Conservation (phyloP, 352 stramenopile genomes). For the Pythium vanterpoolii region DNA sequence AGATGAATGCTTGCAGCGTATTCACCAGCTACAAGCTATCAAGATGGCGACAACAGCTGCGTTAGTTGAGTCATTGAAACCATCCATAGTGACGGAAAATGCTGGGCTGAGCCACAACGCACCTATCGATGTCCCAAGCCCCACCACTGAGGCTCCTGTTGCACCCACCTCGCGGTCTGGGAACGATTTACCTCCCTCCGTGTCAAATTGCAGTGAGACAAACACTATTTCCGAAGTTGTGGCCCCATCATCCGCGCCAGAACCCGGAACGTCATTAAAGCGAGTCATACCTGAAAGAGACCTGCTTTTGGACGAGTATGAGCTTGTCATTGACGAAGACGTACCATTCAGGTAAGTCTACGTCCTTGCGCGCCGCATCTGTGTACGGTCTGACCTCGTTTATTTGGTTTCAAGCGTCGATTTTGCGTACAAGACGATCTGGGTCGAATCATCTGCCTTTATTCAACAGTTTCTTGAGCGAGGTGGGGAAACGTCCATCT, state of each 20-base stretch:
- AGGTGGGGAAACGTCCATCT: constrained; percentile 57
- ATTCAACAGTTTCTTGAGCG: constrained; percentile 38
- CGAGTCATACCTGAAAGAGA: constrained; percentile 44
- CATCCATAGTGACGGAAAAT: constrained; percentile 5
- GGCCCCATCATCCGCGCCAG: not conserved
- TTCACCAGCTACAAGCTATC: constrained; percentile 73
- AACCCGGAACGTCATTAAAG: not conserved
- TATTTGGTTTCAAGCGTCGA: constrained; percentile 41
- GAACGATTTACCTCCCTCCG: not conserved
- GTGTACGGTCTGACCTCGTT: not conserved
- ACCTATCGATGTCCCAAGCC: constrained; percentile 16
- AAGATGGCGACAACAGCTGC: constrained; percentile 66
- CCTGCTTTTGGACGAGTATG: constrained; percentile 56
- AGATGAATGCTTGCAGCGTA: constrained; percentile 81
- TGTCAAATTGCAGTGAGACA: not conserved
- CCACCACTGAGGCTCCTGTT: constrained; percentile 10
- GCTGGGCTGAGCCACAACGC: not conserved
- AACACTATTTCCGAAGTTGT: not conserved
- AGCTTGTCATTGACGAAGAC: constrained; percentile 71
- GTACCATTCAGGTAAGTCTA: constrained; percentile 58
- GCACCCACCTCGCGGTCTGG: not conserved
- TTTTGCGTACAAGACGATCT: constrained; percentile 54
- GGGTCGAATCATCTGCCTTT: constrained; percentile 59
- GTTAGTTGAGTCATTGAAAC: constrained; percentile 27
- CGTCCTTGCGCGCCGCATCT: not conserved